phyloP scores from a whole-genome alignment of 169 alveolate species.

The Amoebophrya sp. region DNA sequence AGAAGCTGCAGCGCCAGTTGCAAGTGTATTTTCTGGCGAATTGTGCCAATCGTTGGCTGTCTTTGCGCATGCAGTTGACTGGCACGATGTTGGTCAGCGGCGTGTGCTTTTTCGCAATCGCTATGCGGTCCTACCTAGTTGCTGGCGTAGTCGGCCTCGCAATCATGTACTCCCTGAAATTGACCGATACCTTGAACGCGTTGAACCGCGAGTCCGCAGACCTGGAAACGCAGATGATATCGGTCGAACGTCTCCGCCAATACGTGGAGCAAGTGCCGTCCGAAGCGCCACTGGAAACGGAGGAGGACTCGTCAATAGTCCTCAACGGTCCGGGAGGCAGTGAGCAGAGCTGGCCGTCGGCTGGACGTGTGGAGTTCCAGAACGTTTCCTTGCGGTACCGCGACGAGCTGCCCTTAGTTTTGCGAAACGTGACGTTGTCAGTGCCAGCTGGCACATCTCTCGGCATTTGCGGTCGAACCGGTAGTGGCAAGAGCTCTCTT shows the following conservation, averaged over 20 bases:
- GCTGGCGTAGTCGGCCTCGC: slow-evolving; percentile 9
- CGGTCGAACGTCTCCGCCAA: background rate
- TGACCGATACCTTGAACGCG: slow-evolving; percentile 1
- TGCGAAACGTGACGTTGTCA: background rate
- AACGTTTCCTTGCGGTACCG: background rate
- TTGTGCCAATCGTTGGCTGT: background rate
- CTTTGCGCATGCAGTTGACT: background rate
- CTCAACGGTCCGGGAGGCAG: no score
- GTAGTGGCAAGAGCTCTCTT: background rate
- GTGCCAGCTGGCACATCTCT: background rate
- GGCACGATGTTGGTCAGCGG: background rate
- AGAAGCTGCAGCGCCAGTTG: background rate
- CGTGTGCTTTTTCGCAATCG: background rate
- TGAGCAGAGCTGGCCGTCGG: background rate
- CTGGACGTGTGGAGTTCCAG: background rate
- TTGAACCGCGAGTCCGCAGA: background rate
- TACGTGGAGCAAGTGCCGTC: background rate
- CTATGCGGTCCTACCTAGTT: background rate
- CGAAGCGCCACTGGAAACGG: background rate
- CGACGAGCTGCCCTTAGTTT: background rate
- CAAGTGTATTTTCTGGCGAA: background rate
- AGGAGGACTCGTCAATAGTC: background rate
- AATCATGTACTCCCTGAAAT: background rate
- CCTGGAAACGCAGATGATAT: background rate
- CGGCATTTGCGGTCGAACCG: background rate